These are phyloP conservation scores for Laetiporus sulphureus DNA, from an alignment of 1,284 basidiomycete genomes.

Conservation along the genomic window DNA sequence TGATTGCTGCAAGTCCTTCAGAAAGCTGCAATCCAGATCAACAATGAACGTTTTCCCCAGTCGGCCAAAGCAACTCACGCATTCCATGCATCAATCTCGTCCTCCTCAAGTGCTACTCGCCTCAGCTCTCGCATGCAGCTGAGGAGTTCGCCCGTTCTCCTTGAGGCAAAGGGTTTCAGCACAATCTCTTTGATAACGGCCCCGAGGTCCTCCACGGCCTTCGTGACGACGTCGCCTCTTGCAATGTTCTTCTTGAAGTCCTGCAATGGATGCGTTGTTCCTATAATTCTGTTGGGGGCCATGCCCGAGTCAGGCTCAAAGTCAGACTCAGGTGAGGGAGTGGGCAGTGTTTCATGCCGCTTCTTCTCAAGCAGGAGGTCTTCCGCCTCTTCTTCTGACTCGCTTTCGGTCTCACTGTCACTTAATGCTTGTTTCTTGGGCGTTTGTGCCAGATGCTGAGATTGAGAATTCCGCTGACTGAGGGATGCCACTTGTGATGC, in stretches of 20 bases:
- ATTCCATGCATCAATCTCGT: constrained; percentile 78
- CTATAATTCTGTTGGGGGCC: constrained; percentile 57
- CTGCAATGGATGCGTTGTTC: constrained; percentile 62
- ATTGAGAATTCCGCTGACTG: constrained; percentile 6
- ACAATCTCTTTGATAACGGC: constrained; percentile 68
- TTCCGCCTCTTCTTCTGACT: constrained; percentile 24
- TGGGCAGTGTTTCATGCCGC: constrained; percentile 11
- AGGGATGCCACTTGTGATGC: constrained; percentile 2
- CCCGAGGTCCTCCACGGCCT: constrained; percentile 76
- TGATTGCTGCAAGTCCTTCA: constrained; percentile 46
- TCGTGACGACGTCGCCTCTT: constrained; percentile 71
- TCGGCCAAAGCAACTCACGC: constrained; percentile 33
- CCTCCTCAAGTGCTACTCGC: constrained; percentile 62
- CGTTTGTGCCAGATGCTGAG: constrained; percentile 8
- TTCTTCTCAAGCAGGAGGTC: constrained; percentile 25
- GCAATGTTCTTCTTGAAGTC: constrained; percentile 71
- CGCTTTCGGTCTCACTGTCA: constrained; percentile 22
- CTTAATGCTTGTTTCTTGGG: constrained; percentile 20
- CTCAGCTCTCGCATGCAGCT: constrained; percentile 68
- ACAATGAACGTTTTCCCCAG: not conserved
- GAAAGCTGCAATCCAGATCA: constrained; percentile 38
- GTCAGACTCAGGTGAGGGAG: constrained; percentile 40
- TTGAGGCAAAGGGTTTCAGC: constrained; percentile 58
- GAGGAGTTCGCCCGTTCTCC: constrained; percentile 61
- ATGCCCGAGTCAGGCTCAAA: constrained; percentile 37